These are phyloP conservation scores for Wickerhamomyces hampshirensis DNA, from an alignment of 805 yeast species.

Conservation along the genomic window DNA sequence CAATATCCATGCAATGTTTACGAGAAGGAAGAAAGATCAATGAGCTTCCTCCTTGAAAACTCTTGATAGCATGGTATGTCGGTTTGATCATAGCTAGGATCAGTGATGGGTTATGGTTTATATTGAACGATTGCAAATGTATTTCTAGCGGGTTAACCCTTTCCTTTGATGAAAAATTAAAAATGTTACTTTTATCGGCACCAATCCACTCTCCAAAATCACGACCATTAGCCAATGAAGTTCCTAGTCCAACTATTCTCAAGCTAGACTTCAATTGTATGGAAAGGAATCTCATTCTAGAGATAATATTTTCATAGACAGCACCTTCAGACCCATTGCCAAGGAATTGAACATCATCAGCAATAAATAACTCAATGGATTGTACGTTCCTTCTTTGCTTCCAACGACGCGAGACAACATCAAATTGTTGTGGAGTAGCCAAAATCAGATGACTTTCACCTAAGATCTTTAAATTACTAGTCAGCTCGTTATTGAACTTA, in stretches of 20 bases:
- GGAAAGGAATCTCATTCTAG: slow-evolving; percentile 68
- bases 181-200: slow-evolving; percentile 51
- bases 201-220: slow-evolving; percentile 90
- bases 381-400: slow-evolving; percentile 68
- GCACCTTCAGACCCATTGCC: slow-evolving; percentile 56
- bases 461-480: slow-evolving; percentile 49
- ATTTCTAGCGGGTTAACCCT: slow-evolving; percentile 54
- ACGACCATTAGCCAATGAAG: slow-evolving; percentile 66
- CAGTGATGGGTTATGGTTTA: slow-evolving; percentile 48
- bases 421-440: slow-evolving; percentile 79
- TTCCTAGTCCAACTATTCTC: slow-evolving; percentile 66
- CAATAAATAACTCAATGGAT: slow-evolving; percentile 59
- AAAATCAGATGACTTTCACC: slow-evolving; percentile 62
- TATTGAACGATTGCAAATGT: slow-evolving; percentile 44
- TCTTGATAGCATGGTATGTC: slow-evolving; percentile 37
- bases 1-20: slow-evolving; percentile 48
- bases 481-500: slow-evolving; percentile 48
- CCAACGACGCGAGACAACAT: slow-evolving; percentile 74
- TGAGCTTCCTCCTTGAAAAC: slow-evolving; percentile 29
- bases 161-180: slow-evolving; percentile 65
- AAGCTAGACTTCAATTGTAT: slow-evolving; percentile 54
- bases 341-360: slow-evolving; percentile 67
- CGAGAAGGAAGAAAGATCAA: slow-evolving; percentile 57
- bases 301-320: slow-evolving; percentile 61
- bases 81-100: slow-evolving; percentile 48